These are phyloP conservation scores for Inosperma sp. DNA, from an alignment of 768 basidiomycete genomes.

Conservation along the genomic window DNA sequence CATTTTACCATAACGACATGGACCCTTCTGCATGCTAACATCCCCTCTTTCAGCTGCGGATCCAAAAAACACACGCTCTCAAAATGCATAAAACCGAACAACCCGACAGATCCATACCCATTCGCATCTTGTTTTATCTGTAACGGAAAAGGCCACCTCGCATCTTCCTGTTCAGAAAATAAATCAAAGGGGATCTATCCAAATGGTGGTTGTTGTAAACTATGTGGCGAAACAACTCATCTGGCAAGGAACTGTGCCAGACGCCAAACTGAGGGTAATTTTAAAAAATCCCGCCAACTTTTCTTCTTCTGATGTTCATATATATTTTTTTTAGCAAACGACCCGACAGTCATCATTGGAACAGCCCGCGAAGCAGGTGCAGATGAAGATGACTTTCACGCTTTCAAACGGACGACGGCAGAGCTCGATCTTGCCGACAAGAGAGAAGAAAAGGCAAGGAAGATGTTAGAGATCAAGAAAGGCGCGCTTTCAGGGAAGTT, in stretches of 20 bases:
- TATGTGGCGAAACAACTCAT: constrained; percentile 83
- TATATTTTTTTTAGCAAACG: constrained; percentile 27
- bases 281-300: not conserved
- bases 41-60: constrained; percentile 57
- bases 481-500: constrained; percentile 41
- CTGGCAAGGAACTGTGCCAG: constrained; percentile 79
- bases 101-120: constrained; percentile 67
- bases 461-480: constrained; percentile 40
- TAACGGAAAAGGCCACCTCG: constrained; percentile 76
- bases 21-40: not conserved
- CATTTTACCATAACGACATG: not conserved
- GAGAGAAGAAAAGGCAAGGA: constrained; percentile 36
- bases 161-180: constrained; percentile 79
- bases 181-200: constrained; percentile 80
- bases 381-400: constrained; percentile 95
- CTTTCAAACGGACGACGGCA: constrained; percentile 57
- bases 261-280: constrained; percentile 52
- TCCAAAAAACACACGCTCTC: constrained; percentile 74
- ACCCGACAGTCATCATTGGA: constrained; percentile 37
- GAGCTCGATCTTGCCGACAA: constrained; percentile 62
- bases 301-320: not conserved
- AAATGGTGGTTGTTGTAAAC: constrained; percentile 85
- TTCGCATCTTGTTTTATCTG: constrained; percentile 94
- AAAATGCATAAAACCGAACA: constrained; percentile 62
- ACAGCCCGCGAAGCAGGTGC: constrained; percentile 61